Evolutionary conservation across 345 rosid genomes (phyloP), one percentile per base, ranked within the genome.

Genomic region (Alliaria petiolata): DNA sequence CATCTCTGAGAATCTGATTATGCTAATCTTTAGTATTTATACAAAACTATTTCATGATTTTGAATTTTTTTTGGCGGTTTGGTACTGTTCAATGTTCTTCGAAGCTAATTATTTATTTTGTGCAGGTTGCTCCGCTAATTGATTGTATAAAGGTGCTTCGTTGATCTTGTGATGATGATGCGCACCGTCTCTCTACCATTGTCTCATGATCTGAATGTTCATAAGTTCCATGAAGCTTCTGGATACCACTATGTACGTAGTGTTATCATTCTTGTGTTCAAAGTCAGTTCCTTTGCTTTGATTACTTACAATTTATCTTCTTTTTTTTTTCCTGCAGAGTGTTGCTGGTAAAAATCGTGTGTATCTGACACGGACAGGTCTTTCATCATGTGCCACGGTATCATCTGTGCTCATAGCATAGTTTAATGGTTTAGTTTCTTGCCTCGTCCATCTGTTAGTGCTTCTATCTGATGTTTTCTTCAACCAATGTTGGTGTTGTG

Each of bases 321-420:
- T n/a, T n/a, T n/a, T 16, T 77, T 5, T 16, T 77, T 14, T 52
- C 43, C 11, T 11, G 11, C 82, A 93, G 97, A 67, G 74, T 58
- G 65, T 49, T 10, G 45, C 53, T 56, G 79, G 78, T 71, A 87
- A 63, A 79, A 75, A 63, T 57, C 87, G 84, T 63, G 39, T 81
- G 57, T 59, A 70, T 73, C 55, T 82, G 10, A 71, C 72, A 71
- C 67, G 78, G 55, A 53, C 62, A 74, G 71, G 76, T 63, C 86
- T 84, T 67, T 83, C 97, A n/a, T 83, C 89, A 6, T 83, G 65
- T 73, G 56, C 78, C 78, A 64, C 77, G 89, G 97, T 90, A 88
- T 76, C 68, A 55, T 71, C 60, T 70, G 56, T 70, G 62, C 62
- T 70, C 76, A 70, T 47, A 33, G 42, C 65, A 65, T 69, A 4